Percentiles rank a stretch among this genome's conserved stretches.
These are phyloP conservation scores for Pseudopyrenochaeta lycopersici DNA, from an alignment of 2,329 filamentous ascomycete species.

Conservation along the genomic window DNA sequence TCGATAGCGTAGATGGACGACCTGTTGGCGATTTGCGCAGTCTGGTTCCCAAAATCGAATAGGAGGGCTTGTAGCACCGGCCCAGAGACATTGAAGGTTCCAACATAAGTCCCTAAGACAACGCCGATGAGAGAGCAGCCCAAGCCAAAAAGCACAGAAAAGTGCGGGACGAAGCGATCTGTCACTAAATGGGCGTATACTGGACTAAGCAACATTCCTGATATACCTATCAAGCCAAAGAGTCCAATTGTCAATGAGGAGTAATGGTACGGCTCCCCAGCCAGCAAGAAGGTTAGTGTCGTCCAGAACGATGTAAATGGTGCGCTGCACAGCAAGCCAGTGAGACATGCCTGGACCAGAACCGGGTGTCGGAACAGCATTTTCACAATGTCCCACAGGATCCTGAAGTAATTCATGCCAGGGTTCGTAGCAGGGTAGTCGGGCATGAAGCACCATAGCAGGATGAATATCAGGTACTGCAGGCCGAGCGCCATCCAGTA, in stretches of 20 bases:
- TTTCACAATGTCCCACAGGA: constrained; percentile 70
- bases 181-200: constrained; percentile 75
- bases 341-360: constrained; percentile 73
- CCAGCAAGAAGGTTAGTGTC: constrained; percentile 80
- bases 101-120: constrained; percentile 73
- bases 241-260: constrained; percentile 74
- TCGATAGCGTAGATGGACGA: constrained; percentile 75
- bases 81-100: constrained; percentile 71
- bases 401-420: constrained; percentile 70
- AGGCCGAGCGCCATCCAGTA: constrained; percentile 80
- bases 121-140: constrained; percentile 68
- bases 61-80: constrained; percentile 76
- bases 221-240: constrained; percentile 80
- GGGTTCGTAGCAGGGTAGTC: constrained; percentile 82
- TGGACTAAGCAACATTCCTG: constrained; percentile 72
- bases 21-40: constrained; percentile 77
- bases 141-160: constrained; percentile 72
- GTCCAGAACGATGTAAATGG: constrained; percentile 77
- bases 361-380: constrained; percentile 73
- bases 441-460: constrained; percentile 78
- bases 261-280: constrained; percentile 74
- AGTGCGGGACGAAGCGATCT: constrained; percentile 73
- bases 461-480: constrained; percentile 71
- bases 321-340: constrained; percentile 69
- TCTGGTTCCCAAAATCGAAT: constrained; percentile 77